A percentile compares a stretch with the other conserved stretches of the same genome.
phyloP scores from a whole-genome alignment of 495 filamentous ascomycete genomes.

The Coniosporium apollinis region DNA sequence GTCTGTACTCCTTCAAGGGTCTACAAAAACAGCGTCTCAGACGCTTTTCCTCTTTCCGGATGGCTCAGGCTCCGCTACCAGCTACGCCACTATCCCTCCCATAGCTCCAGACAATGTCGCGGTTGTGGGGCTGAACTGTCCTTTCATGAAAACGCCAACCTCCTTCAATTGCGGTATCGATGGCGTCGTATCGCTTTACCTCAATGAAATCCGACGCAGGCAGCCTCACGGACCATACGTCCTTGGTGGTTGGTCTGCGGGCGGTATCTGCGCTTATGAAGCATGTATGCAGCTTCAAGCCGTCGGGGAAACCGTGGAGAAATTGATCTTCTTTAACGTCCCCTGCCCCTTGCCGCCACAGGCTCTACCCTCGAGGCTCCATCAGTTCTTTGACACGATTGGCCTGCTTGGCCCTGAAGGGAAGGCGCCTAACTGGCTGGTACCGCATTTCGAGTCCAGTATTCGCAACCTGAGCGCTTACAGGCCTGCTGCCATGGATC shows the following conservation, averaged over 20 bases:
- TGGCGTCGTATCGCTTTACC: no score
- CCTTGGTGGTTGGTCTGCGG: slow-evolving; percentile 12
- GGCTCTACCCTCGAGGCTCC: no score
- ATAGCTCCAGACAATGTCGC: slow-evolving; percentile 3
- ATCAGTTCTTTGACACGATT: no score
- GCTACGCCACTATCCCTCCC: slow-evolving; percentile 9
- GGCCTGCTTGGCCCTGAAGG: no score
- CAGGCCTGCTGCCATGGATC: slow-evolving; percentile 8
- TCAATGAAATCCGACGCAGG: slow-evolving; percentile 5
- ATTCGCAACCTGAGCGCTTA: slow-evolving; percentile 12
- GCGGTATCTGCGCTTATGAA: slow-evolving; percentile 12
- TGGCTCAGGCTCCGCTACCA: slow-evolving; percentile 12
- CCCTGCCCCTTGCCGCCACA: no score
- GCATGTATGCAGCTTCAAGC: no score
- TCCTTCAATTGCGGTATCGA: no score
- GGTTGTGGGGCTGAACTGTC: slow-evolving; percentile 10
- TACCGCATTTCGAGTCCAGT: slow-evolving; percentile 21
- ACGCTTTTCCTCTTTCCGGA: slow-evolving; percentile 17
- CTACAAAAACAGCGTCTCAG: slow-evolving; percentile 1
- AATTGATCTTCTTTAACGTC: no score
- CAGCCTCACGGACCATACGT: slow-evolving; percentile 11
- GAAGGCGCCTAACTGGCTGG: slow-evolving; percentile 18
- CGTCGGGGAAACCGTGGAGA: no score
- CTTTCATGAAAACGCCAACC: slow-evolving; percentile 7
- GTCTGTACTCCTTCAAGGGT: slow-evolving; percentile 14